Percentiles rank a stretch among this genome's conserved stretches.
Conservation (phyloP, 2,329 filamentous ascomycete species). For the Neopestalotiopsis sp. region DNA sequence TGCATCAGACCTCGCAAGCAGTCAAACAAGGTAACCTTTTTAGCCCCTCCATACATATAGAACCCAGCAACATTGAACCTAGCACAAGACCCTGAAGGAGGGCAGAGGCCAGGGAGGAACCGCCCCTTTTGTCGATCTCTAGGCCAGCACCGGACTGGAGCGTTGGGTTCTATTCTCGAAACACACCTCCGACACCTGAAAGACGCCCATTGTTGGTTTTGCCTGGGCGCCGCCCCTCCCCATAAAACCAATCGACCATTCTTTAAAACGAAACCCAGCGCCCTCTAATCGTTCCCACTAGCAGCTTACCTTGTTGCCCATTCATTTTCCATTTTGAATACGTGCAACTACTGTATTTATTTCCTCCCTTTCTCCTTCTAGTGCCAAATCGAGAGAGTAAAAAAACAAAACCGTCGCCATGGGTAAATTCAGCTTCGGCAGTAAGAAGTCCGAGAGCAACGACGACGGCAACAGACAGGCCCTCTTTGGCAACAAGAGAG, state of each 20-base stretch:
- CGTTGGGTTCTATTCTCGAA: slow-evolving; percentile 17
- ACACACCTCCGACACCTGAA: slow-evolving; percentile 17
- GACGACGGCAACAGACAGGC: slow-evolving; percentile 50
- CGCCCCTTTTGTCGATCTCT: slow-evolving; percentile 13
- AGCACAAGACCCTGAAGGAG: slow-evolving; percentile 12
- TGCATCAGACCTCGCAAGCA: background rate
- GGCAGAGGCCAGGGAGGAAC: background rate
- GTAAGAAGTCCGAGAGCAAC: slow-evolving; percentile 60
- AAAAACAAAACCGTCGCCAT: slow-evolving; percentile 41
- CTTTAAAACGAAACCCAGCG: slow-evolving; percentile 10
- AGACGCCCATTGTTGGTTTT: background rate
- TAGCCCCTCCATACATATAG: background rate
- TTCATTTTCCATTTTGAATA: background rate
- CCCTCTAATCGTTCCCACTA: background rate
- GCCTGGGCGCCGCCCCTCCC: background rate
- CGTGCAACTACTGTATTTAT: background rate
- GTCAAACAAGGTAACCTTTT: background rate
- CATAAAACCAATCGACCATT: slow-evolving; percentile 3
- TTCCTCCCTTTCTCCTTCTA: background rate
- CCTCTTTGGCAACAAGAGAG: slow-evolving; percentile 61
- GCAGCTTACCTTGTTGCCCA: slow-evolving; percentile 4
- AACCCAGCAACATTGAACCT: background rate
- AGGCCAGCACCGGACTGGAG: background rate
- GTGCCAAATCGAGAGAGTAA: background rate
- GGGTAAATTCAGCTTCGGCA: slow-evolving; percentile 63